Evolutionary conservation across 192 early-diverging fungal genomes (phyloP), one percentile per base, ranked within the genome.

Genomic region (Backusella morwellensis): DNA sequence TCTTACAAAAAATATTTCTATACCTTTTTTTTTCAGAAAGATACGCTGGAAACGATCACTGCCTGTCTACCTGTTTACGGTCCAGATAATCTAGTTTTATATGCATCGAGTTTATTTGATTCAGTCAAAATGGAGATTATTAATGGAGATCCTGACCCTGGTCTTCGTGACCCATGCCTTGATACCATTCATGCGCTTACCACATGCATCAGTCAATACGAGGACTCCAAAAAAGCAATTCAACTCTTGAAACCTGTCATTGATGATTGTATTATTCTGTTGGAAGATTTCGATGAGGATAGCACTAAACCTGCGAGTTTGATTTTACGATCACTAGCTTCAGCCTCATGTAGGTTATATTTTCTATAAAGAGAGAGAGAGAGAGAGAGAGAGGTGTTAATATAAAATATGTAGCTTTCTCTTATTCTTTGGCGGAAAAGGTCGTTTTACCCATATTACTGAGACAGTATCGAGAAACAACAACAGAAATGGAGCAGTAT

Each of bases 31-130:
- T 40, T 40, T 40, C 38, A 94, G 90, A 87, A 90, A 80, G 97
- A 99, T 85, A 92, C 97, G 0, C 89, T 98, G 84, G 97, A 98
- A 75, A 93, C 96, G 0, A 80, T 99, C 34, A 84, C 92, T 15
- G 91, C 91, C 0, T 93, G 95, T 72, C 87, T 92, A 0, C 90
- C 87, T 11, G 90, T 92, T 1, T 99, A 96, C 77, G 91, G 90
- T 29, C 84, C 91, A 1, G 84, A 85, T 1, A 86, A 90, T 6
- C 84, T 97, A 35, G 75, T 85, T 17, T 90, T 89, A 2, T 85
- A 94, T 70, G 77, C 93, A 36, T 90, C 93, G 59, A 83, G 88
- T 26, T 78, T 99, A 35, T 93, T 95, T 78, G 91, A 93, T 50
- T 85, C 86, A 35, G 81, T 94, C 47, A 90, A 91, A 73, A 86